Evolutionary conservation across 2,329 filamentous ascomycete genomes (phyloP).

Genomic region (Elsinoe perseae): DNA sequence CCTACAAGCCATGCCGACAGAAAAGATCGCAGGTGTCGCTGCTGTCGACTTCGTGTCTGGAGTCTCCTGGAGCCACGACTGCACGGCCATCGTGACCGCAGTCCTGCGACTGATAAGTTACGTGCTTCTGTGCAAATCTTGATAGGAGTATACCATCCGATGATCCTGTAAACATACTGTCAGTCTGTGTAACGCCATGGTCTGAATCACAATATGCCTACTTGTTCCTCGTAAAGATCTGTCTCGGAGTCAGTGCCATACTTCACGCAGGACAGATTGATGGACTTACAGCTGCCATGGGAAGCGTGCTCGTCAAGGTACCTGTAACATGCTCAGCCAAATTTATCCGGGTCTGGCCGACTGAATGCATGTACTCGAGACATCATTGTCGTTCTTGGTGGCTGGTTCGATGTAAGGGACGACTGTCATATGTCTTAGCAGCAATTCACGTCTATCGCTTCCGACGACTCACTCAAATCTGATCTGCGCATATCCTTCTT

Average conservation of each 20-base stretch:
- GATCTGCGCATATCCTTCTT: conserved; percentile 69
- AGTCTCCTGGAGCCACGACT: conserved; percentile 71
- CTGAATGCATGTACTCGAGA: conserved; percentile 52
- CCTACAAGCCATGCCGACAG: conserved; percentile 70
- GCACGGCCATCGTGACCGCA: conserved; percentile 63
- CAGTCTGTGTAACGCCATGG: background rate
- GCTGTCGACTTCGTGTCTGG: conserved; percentile 56
- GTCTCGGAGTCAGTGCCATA: conserved; percentile 25
- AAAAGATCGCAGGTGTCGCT: conserved; percentile 64
- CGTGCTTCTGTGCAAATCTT: background rate
- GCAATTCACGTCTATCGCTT: conserved; percentile 11
- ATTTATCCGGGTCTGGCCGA: background rate
- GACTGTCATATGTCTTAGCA: conserved; percentile 50
- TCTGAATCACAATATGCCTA: conserved; percentile 35
- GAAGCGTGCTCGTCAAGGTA: conserved; percentile 68
- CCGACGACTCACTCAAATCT: conserved; percentile 57
- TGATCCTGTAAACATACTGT: background rate
- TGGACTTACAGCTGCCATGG: conserved; percentile 72
- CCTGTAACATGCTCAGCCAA: conserved; percentile 35
- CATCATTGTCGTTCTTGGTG: conserved; percentile 55
- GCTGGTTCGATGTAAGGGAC: conserved; percentile 79
- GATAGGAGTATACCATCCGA: background rate
- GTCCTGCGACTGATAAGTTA: conserved; percentile 43
- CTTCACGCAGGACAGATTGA: conserved; percentile 19
- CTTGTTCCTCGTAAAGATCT: conserved; percentile 88